Conservation (phyloP, 202 grass and related monocot genomes). For the Elaeis oleifera region DNA sequence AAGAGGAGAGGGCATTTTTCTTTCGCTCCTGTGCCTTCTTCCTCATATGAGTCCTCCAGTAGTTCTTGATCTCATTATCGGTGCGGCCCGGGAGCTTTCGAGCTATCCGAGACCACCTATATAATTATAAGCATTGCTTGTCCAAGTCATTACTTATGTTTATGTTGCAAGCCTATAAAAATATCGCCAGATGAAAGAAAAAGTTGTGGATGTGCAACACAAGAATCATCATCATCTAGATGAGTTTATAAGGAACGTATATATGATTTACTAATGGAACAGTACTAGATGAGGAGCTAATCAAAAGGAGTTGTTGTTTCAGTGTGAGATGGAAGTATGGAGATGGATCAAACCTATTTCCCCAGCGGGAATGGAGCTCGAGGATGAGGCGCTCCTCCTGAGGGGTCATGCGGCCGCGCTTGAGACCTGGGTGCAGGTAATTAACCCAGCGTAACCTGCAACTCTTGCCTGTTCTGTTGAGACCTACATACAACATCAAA, state of each 20-base stretch:
- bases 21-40: constrained; percentile 8
- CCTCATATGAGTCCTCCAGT: constrained; percentile 16
- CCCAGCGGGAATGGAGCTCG: constrained; percentile 16
- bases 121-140: neutral
- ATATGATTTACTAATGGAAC: too few species aligned
- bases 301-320: too few species aligned
- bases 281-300: too few species aligned
- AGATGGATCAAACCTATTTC: neutral
- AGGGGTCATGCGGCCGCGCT: constrained; percentile 14
- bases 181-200: too few species aligned
- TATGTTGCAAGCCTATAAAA: too few species aligned
- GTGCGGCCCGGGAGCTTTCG: constrained; percentile 10
- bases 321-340: too few species aligned
- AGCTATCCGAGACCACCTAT: constrained; percentile 14
- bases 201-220: too few species aligned
- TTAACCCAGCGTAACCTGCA: constrained; percentile 18
- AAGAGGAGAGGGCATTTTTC: neutral
- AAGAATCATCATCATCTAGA: too few species aligned
- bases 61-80: constrained; percentile 21
- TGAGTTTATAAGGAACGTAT: too few species aligned
- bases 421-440: constrained; percentile 15
- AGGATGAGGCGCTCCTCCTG: constrained; percentile 18
- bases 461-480: constrained; percentile 13
- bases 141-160: too few species aligned
- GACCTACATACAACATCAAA: constrained; percentile 6